phyloP scores from a whole-genome alignment of 2,329 filamentous ascomycete genomes.

The Colletotrichum godetiae region DNA sequence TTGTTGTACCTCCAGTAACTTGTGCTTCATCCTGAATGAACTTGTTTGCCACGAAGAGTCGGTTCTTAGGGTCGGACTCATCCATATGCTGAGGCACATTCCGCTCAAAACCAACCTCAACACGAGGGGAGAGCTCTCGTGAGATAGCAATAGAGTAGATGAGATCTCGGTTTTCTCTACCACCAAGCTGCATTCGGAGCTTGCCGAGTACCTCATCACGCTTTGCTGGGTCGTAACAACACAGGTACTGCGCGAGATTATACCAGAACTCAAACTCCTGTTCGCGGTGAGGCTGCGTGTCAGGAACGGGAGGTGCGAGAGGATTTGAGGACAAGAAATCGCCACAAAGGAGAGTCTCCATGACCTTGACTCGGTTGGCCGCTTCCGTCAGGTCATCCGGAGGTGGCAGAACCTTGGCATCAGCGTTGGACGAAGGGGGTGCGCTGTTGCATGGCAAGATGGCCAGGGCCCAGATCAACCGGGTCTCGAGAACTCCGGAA shows the following conservation, averaged over 20 bases:
- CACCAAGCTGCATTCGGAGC: constrained; percentile 79
- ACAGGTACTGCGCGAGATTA: constrained; percentile 76
- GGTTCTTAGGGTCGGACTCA: constrained; percentile 74
- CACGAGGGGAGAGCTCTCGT: constrained; percentile 77
- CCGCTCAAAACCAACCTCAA: constrained; percentile 67
- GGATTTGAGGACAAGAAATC: constrained; percentile 71
- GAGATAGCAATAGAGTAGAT: constrained; percentile 89
- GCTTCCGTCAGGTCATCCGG: constrained; percentile 73
- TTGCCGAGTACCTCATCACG: constrained; percentile 74
- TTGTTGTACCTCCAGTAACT: constrained; percentile 76
- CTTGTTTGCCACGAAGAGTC: constrained; percentile 75
- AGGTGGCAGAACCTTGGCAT: constrained; percentile 53
- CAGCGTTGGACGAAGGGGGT: constrained; percentile 48
- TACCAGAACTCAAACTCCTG: constrained; percentile 87
- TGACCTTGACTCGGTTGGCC: constrained; percentile 76
- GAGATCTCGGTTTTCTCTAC: constrained; percentile 88
- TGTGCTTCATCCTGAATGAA: constrained; percentile 75
- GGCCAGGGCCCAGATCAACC: constrained; percentile 70
- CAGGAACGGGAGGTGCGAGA: constrained; percentile 60
- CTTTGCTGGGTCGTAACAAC: constrained; percentile 63
- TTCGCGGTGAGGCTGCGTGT: constrained; percentile 63
- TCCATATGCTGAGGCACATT: constrained; percentile 70
- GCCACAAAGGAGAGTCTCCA: constrained; percentile 82
- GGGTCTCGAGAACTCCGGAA: constrained; percentile 66
- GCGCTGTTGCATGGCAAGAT: constrained; percentile 56